These are phyloP conservation scores for Thielaviopsis euricoi DNA, from an alignment of 2,329 filamentous ascomycete genomes.

Conservation along the genomic window DNA sequence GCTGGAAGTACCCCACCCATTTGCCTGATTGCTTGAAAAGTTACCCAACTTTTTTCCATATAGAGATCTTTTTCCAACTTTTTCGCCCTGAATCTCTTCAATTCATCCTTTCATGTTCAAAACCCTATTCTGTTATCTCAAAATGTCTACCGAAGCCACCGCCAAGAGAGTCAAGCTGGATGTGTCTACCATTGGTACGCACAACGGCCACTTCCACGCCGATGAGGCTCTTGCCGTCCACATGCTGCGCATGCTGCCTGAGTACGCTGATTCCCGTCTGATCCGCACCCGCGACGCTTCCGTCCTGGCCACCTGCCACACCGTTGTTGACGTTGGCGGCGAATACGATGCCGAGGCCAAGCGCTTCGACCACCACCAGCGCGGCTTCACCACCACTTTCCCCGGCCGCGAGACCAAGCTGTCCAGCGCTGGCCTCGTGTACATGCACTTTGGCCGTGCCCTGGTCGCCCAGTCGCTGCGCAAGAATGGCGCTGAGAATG, in stretches of 20 bases:
- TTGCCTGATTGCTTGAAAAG: no score
- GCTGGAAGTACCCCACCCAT: no score
- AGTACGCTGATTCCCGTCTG: conserved; percentile 57
- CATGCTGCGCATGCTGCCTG: conserved; percentile 77
- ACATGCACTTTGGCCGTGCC: conserved; percentile 80
- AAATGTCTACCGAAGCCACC: conserved; percentile 48
- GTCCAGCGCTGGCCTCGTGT: conserved; percentile 83
- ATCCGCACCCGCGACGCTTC: conserved; percentile 77
- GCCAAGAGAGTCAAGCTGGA: conserved; percentile 70
- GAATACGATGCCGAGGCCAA: conserved; percentile 64
- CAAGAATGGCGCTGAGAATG: conserved; percentile 16
- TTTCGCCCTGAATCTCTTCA: background rate
- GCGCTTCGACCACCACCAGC: conserved; percentile 96
- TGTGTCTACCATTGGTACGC: conserved; percentile 58
- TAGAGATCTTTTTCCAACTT: background rate
- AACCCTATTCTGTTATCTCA: conserved; percentile 22
- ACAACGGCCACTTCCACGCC: conserved; percentile 97
- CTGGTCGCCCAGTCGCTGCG: conserved; percentile 50
- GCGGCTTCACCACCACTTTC: conserved; percentile 73
- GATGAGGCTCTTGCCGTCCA: conserved; percentile 95
- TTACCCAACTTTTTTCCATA: background rate
- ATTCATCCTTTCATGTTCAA: conserved; percentile 20
- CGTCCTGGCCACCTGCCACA: conserved; percentile 68
- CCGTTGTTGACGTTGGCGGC: conserved; percentile 93
- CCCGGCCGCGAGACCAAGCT: conserved; percentile 74